These are phyloP conservation scores for Elsinoe perseae DNA, from an alignment of 2,329 filamentous ascomycete genomes.

Conservation along the genomic window DNA sequence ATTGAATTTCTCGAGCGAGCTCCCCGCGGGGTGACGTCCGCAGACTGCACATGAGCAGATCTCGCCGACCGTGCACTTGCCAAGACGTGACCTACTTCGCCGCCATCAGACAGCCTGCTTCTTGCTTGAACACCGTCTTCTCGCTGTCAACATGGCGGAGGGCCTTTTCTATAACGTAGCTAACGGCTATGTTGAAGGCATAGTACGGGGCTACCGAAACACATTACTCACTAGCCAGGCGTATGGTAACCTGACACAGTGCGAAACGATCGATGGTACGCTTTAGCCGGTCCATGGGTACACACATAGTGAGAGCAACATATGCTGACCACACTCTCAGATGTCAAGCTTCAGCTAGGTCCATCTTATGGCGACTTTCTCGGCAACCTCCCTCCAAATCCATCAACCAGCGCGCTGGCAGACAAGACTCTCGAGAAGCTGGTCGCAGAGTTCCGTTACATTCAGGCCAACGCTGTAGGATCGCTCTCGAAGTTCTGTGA, in stretches of 20 bases:
- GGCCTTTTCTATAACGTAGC: conserved; percentile 41
- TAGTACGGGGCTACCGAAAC: conserved; percentile 95
- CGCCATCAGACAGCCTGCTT: conserved; percentile 7
- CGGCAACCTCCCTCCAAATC: conserved; percentile 84
- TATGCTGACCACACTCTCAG: conserved; percentile 43
- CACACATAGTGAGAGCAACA: background rate
- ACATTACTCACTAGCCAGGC: conserved; percentile 79
- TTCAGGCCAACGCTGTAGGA: conserved; percentile 87
- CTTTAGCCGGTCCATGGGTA: conserved; percentile 1
- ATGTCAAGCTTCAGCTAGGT: conserved; percentile 94
- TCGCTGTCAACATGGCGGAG: conserved; percentile 32
- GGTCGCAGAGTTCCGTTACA: conserved; percentile 92
- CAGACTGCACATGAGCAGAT: background rate
- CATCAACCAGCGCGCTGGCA: conserved; percentile 89
- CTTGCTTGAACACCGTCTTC: background rate
- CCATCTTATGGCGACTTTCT: conserved; percentile 97
- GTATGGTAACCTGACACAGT: conserved; percentile 94
- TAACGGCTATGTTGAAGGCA: conserved; percentile 85
- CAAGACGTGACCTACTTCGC: conserved; percentile 9
- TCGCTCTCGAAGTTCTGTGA: conserved; percentile 93
- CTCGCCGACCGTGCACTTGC: background rate
- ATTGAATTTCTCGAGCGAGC: background rate
- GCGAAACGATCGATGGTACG: conserved; percentile 84
- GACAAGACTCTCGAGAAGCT: conserved; percentile 97
- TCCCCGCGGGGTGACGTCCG: conserved; percentile 13